A percentile compares a stretch with the other conserved stretches of the same genome.
phyloP scores from a whole-genome alignment of 1,139 yeast species.

The Pichia sorboxylosa region DNA sequence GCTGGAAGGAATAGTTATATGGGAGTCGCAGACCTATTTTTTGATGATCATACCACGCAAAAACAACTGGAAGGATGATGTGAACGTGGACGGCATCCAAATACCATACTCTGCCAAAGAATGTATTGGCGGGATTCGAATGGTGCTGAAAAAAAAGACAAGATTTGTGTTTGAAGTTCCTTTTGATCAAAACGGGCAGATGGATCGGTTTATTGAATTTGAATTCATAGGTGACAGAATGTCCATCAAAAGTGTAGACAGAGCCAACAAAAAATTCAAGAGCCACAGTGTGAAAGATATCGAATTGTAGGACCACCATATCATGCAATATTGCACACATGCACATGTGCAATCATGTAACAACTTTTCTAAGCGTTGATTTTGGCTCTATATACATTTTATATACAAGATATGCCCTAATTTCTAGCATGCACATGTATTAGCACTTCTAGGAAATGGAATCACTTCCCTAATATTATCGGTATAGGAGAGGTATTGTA shows the following conservation, averaged over 20 bases:
- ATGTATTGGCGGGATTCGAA: conserved; percentile 22
- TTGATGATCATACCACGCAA: conserved; percentile 47
- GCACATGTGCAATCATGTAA: background rate
- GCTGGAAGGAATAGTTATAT: conserved; percentile 62
- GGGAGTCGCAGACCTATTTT: conserved; percentile 77
- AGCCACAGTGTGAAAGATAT: conserved; percentile 34
- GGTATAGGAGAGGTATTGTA: conserved; percentile 57
- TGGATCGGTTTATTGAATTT: conserved; percentile 36
- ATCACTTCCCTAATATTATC: conserved; percentile 80
- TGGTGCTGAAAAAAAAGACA: conserved; percentile 21
- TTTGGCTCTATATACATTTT: too few species aligned
- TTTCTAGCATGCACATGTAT: conserved; percentile 39
- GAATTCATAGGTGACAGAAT: conserved; percentile 73
- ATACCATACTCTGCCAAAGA: conserved; percentile 17
- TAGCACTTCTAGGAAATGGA: conserved; percentile 62
- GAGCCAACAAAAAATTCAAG: conserved; percentile 81
- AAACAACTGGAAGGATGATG: conserved; percentile 28
- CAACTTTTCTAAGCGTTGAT: background rate
- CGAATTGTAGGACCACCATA: conserved; percentile 1
- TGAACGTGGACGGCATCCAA: conserved; percentile 13
- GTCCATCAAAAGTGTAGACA: conserved; percentile 63
- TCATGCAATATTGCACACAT: too few species aligned
- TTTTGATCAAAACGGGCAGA: conserved; percentile 9
- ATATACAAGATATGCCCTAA: too few species aligned
- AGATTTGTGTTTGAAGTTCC: conserved; percentile 15